A percentile compares a stretch with the other conserved stretches of the same genome.
These are phyloP conservation scores for Tetracentron sinense DNA, from an alignment of 164 flowering plant species.

Conservation along the genomic window DNA sequence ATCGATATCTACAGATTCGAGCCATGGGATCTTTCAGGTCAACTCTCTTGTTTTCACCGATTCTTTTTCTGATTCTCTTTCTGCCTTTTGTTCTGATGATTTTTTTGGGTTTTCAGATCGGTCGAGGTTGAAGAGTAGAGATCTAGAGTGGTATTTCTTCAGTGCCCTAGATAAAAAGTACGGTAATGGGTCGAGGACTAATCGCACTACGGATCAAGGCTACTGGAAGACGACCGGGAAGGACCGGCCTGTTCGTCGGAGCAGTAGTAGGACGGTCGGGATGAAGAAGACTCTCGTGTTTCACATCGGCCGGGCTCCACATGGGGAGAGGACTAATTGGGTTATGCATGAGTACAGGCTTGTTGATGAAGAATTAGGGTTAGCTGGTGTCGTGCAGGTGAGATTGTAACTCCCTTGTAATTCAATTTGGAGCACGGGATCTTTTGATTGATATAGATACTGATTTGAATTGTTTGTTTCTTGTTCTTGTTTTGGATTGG, in stretches of 20 bases:
- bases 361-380: conserved; percentile 34
- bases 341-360: conserved; percentile 63
- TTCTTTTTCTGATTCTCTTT: neutral
- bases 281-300: conserved; percentile 62
- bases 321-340: conserved; percentile 55
- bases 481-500: conserved; percentile 1
- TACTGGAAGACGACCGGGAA: conserved; percentile 74
- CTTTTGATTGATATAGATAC: neutral
- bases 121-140: conserved; percentile 53
- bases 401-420: neutral
- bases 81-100: neutral
- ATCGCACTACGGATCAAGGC: conserved; percentile 50
- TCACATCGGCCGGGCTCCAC: conserved; percentile 52
- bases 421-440: neutral
- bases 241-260: conserved; percentile 36
- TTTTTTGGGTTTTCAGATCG: conserved; percentile 26
- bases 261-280: conserved; percentile 28
- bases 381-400: conserved; percentile 46
- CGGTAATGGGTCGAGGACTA: conserved; percentile 43
- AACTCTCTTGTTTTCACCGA: neutral
- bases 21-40: conserved; percentile 76
- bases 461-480: neutral
- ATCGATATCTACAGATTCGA: conserved; percentile 65
- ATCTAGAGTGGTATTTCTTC: conserved; percentile 66
- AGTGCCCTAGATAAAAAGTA: conserved; percentile 50